Conservation (phyloP, 352 stramenopile species). For the Globisporangium abappressorium region DNA sequence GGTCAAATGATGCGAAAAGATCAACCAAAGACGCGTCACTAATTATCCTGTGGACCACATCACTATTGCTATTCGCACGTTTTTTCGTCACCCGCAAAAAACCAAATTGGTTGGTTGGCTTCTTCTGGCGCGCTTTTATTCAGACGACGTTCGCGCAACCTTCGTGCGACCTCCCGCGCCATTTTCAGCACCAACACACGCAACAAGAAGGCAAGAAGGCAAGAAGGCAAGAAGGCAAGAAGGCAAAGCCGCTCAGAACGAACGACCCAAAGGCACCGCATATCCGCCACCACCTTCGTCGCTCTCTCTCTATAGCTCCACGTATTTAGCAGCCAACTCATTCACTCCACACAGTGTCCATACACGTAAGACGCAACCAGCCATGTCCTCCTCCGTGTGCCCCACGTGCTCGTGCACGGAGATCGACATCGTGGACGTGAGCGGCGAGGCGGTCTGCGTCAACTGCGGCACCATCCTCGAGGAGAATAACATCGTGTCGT, state of each 20-base stretch:
- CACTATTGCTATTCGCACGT: not conserved
- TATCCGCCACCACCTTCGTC: conserved; percentile 6
- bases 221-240: not conserved
- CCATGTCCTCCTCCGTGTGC: conserved; percentile 66
- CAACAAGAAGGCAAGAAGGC: not conserved
- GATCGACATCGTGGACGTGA: conserved; percentile 94
- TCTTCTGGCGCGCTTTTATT: not conserved
- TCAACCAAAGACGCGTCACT: not conserved
- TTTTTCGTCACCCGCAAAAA: not conserved
- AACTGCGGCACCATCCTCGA: conserved; percentile 93
- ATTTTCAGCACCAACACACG: not conserved
- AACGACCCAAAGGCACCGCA: not conserved
- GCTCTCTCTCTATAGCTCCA: not conserved
- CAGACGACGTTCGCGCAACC: conserved; percentile 15
- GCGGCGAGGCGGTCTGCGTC: conserved; percentile 84
- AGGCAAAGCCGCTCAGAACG: not conserved
- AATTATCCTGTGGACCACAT: not conserved
- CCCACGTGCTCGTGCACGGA: conserved; percentile 94
- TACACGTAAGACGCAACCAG: not conserved
- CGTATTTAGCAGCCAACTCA: not conserved
- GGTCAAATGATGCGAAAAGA: not conserved
- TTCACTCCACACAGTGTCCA: not conserved
- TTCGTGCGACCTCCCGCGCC: conserved; percentile 9
- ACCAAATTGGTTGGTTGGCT: conserved; percentile 25
- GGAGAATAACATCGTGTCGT: conserved; percentile 97